Evolutionary conservation across 2,329 filamentous ascomycete species (phyloP), one percentile per base, ranked within the genome.

Genomic region (Exophiala calicioides): DNA sequence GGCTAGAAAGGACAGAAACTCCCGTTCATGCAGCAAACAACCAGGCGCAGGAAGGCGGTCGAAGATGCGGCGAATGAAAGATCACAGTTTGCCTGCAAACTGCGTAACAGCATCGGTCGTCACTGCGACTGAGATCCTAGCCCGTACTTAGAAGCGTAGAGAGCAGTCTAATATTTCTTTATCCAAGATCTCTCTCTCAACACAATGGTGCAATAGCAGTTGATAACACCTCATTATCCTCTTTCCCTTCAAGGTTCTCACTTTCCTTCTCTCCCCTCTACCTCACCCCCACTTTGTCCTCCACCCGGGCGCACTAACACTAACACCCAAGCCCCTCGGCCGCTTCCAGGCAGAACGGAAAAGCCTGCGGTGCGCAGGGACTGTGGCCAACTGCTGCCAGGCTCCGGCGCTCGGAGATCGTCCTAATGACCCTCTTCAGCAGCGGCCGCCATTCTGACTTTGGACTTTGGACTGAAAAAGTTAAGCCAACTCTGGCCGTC

Each of bases 341-440:
- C n/a, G n/a, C n/a, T n/a, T n/a, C n/a, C n/a, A n/a, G n/a, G n/a
- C n/a, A n/a, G 30, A 6, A 13, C 30, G n/a, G 31, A 21, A 36
- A 36, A 36, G 33, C 18, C 18, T 21, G 33, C 19, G 19, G 12
- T 13, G 18, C n/a, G n/a, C n/a, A n/a, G n/a, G n/a, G n/a, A n/a
- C n/a, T n/a, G n/a, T n/a, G n/a, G n/a, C n/a, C n/a, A n/a, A n/a
- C n/a, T n/a, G 12, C 31, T 36, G 19, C 33, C 33, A 36, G n/a
- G 9, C 24, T 21, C 33, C 33, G 33, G 24, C 33, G 19, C 8
- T 36, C 33, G 33, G 33, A 23, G 33, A 36, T 36, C 33, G 8
- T 9, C n/a, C 26, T n/a, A 23, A 7, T 36, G 13, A n/a, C 18
- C 18, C 33, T 36, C 33, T 16, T n/a, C n/a, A n/a, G n/a, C n/a